phyloP scores from a whole-genome alignment of 2,329 filamentous ascomycete species.

The Bipolaris oryzae region DNA sequence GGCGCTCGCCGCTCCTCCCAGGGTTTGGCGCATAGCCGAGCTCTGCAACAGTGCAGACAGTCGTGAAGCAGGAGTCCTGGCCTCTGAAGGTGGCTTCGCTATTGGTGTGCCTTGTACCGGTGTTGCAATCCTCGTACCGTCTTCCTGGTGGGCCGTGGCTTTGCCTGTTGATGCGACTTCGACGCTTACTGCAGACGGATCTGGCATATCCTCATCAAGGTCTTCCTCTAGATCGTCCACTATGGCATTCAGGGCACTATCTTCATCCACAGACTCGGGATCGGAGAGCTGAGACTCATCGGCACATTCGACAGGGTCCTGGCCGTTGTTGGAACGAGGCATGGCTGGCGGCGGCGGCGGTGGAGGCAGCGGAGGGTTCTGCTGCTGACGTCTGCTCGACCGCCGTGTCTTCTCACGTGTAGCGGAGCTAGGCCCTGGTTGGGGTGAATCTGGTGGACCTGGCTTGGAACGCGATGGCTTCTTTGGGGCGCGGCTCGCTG shows the following conservation, averaged over 20 bases:
- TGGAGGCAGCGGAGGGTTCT: conserved; percentile 57
- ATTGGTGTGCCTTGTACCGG: conserved; percentile 65
- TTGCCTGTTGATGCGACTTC: conserved; percentile 86
- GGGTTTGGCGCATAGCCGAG: conserved; percentile 41
- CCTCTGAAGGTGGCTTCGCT: conserved; percentile 37
- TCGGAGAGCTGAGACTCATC: conserved; percentile 86
- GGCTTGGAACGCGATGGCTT: conserved; percentile 43
- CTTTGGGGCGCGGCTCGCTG: conserved; percentile 38
- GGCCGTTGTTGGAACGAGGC: conserved; percentile 31
- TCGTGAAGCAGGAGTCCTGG: conserved; percentile 36
- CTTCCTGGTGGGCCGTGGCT: conserved; percentile 88
- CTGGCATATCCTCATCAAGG: conserved; percentile 69
- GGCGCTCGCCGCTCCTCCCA: conserved; percentile 55
- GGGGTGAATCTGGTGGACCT: conserved; percentile 50
- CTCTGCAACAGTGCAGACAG: conserved; percentile 41
- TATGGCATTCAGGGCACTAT: conserved; percentile 74
- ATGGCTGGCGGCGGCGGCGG: conserved; percentile 59
- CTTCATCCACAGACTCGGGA: conserved; percentile 71
- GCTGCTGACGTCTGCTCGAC: conserved; percentile 63
- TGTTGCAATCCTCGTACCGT: conserved; percentile 84
- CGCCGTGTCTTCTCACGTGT: conserved; percentile 68
- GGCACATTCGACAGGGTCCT: conserved; percentile 82
- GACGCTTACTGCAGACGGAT: conserved; percentile 87
- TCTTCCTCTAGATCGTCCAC: conserved; percentile 90
- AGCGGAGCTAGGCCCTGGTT: conserved; percentile 53